Conservation (phyloP, 257 asterid species). For the Rubia yunnanensis region DNA sequence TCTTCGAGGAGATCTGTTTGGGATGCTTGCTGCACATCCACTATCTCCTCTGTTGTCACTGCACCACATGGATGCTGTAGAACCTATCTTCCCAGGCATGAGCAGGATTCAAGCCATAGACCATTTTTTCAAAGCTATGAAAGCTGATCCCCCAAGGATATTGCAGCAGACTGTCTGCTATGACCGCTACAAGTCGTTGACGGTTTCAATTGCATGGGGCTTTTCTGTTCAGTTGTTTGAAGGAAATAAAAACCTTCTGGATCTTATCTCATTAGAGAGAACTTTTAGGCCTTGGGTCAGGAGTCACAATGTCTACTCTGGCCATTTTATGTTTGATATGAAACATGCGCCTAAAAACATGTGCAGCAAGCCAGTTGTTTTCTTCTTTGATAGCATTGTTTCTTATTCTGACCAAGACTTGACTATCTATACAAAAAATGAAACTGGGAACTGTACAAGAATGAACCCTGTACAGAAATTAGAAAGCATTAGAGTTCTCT, state of each 20-base stretch:
- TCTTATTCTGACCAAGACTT: slow-evolving; percentile 27
- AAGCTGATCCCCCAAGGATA: slow-evolving; percentile 50
- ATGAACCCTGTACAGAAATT: slow-evolving; percentile 23
- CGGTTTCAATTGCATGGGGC: slow-evolving; percentile 81
- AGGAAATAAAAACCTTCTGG: slow-evolving; percentile 58
- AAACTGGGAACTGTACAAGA: slow-evolving; percentile 33
- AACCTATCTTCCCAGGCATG: slow-evolving; percentile 71
- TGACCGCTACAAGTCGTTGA: slow-evolving; percentile 36
- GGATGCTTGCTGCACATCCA: slow-evolving; percentile 76
- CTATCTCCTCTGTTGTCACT: slow-evolving; percentile 53
- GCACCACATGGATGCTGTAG: slow-evolving; percentile 72
- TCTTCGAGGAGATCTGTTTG: slow-evolving; percentile 64
- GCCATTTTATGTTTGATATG: slow-evolving; percentile 54
- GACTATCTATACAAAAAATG: slow-evolving; percentile 37
- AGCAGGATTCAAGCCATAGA: slow-evolving; percentile 37
- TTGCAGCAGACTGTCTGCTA: slow-evolving; percentile 83
- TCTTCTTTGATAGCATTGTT: slow-evolving; percentile 33
- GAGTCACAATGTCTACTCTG: slow-evolving; percentile 37
- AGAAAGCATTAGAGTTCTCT: slow-evolving; percentile 36
- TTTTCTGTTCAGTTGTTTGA: slow-evolving; percentile 59
- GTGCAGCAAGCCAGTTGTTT: slow-evolving; percentile 57
- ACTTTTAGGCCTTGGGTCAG: slow-evolving; percentile 78
- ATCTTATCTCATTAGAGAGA: slow-evolving; percentile 43
- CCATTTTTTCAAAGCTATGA: slow-evolving; percentile 55
- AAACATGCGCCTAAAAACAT: slow-evolving; percentile 44